phyloP scores from a whole-genome alignment of 805 yeast species.

The Wickerhamiella parazyma region DNA sequence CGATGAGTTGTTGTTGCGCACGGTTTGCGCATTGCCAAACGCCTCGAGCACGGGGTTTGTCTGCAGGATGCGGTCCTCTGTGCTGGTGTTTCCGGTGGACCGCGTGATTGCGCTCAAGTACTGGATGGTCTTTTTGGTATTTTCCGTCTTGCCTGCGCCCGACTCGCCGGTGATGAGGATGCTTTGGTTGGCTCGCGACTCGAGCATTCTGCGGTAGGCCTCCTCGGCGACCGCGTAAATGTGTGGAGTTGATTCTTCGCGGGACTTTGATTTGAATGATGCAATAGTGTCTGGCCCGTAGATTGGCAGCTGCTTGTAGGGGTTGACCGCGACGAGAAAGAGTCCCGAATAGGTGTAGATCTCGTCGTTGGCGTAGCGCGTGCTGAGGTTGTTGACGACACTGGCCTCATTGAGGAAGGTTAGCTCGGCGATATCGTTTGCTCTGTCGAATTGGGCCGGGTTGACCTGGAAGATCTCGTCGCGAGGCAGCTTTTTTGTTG shows the following conservation, averaged over 20 bases:
- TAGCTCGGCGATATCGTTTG: slow-evolving; percentile 89
- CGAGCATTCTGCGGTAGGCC: slow-evolving; percentile 63
- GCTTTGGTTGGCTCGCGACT: slow-evolving; percentile 64
- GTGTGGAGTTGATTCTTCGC: slow-evolving; percentile 57
- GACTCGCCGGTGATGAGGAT: slow-evolving; percentile 97
- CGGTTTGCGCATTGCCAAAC: slow-evolving; percentile 94
- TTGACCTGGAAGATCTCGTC: slow-evolving; percentile 52
- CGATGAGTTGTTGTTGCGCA: slow-evolving; percentile 85
- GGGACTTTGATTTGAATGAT: slow-evolving; percentile 37
- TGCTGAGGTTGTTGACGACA: slow-evolving; percentile 69
- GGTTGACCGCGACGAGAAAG: slow-evolving; percentile 89
- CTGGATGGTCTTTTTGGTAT: slow-evolving; percentile 87
- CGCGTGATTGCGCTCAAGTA: slow-evolving; percentile 66
- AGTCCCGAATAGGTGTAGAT: slow-evolving; percentile 93
- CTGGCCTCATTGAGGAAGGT: slow-evolving; percentile 92
- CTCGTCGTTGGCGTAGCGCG: slow-evolving; percentile 61
- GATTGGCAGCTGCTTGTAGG: slow-evolving; percentile 62
- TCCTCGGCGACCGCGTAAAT: slow-evolving; percentile 81
- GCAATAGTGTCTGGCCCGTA: slow-evolving; percentile 48
- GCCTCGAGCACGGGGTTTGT: slow-evolving; percentile 94
- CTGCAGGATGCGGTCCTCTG: slow-evolving; percentile 75
- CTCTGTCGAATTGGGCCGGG: slow-evolving; percentile 80
- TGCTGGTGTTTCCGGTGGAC: slow-evolving; percentile 21
- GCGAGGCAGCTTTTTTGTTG: slow-evolving; percentile 26
- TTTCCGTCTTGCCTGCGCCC: slow-evolving; percentile 98